Conservation (phyloP, 345 rosid species). For the Salix purpurea region DNA sequence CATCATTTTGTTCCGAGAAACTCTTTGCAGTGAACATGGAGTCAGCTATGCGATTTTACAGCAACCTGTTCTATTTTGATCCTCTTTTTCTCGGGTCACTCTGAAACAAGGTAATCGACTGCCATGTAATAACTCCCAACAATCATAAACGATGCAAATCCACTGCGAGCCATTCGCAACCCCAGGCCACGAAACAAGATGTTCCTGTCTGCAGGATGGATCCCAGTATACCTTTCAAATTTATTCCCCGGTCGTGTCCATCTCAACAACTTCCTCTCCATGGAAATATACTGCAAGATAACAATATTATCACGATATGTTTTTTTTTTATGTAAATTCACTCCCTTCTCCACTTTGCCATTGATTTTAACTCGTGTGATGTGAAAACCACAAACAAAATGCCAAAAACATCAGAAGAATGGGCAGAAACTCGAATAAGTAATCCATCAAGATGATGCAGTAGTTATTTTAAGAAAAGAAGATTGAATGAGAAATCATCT, state of each 20-base stretch:
- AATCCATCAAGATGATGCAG: background rate
- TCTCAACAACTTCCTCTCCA: slow-evolving; percentile 73
- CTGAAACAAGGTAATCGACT: slow-evolving; percentile 20
- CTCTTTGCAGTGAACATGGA: no score
- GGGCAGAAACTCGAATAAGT: background rate
- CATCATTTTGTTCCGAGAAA: no score
- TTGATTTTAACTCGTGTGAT: no score
- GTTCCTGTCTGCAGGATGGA: slow-evolving; percentile 81
- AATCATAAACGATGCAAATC: slow-evolving; percentile 53
- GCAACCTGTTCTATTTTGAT: no score
- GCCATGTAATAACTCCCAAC: slow-evolving; percentile 69
- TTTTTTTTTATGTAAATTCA: background rate
- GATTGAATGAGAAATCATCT: background rate
- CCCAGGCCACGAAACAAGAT: slow-evolving; percentile 62
- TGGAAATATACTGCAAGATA: slow-evolving; percentile 47
- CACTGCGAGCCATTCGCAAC: slow-evolving; percentile 65
- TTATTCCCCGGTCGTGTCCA: slow-evolving; percentile 76
- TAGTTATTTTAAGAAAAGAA: background rate
- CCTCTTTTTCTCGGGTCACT: background rate
- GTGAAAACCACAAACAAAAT: no score
- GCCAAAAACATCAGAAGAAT: no score
- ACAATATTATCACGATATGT: background rate
- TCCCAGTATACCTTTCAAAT: slow-evolving; percentile 79
- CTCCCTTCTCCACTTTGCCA: background rate
- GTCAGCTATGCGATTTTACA: no score